These are phyloP conservation scores for Scleromitrula shiraiana DNA, from an alignment of 2,329 filamentous ascomycete genomes.

Conservation along the genomic window DNA sequence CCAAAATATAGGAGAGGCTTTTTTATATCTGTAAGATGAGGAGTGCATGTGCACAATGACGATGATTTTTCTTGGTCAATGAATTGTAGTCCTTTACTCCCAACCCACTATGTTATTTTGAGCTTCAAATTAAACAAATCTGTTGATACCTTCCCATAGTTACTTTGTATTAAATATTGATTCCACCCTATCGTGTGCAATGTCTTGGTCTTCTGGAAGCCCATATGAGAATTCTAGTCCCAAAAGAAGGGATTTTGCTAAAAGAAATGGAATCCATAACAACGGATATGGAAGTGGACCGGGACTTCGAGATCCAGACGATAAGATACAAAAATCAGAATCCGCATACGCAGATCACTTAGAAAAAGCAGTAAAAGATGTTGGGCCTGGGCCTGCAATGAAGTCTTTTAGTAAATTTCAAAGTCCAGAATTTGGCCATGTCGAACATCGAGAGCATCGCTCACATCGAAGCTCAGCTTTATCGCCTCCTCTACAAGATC, in stretches of 20 bases:
- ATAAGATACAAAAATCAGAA: constrained; percentile 17
- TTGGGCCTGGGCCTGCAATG: constrained; percentile 12
- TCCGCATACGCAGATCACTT: constrained; percentile 11
- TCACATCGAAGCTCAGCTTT: constrained; percentile 2
- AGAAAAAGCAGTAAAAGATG: constrained; percentile 13
- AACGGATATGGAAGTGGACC: constrained; percentile 16
- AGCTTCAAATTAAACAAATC: not conserved
- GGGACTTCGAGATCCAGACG: constrained; percentile 15
- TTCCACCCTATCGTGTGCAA: not conserved
- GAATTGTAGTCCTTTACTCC: too few relatives aligned
- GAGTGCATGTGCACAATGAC: too few relatives aligned
- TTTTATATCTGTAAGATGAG: too few relatives aligned
- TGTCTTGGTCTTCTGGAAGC: not conserved
- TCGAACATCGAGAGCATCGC: constrained; percentile 13
- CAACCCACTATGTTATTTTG: too few relatives aligned
- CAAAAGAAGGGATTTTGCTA: constrained; percentile 11
- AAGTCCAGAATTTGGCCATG: not conserved
- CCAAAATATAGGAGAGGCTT: too few relatives aligned
- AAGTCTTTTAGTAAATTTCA: not conserved
- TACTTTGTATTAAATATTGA: not conserved
- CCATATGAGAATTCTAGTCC: constrained; percentile 10
- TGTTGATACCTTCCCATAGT: too few relatives aligned
- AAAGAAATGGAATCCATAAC: not conserved
- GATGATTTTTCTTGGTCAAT: too few relatives aligned
- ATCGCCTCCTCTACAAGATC: not conserved